Evolutionary conservation across 495 filamentous ascomycete species (phyloP).

Genomic region (Xylaria venustula): DNA sequence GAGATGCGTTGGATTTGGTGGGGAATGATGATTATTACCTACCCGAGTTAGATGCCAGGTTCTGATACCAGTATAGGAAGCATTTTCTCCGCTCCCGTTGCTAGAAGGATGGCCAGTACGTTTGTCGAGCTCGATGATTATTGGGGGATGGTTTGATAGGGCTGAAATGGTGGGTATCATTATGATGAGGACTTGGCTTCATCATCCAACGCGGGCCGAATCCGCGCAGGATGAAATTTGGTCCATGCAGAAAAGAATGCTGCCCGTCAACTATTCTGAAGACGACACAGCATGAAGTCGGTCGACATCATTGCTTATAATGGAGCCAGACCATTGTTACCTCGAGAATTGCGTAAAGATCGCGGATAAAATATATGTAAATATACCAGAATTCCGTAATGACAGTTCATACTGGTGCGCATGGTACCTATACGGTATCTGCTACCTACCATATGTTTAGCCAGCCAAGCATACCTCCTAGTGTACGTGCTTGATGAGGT

Average conservation of each 20-base stretch:
- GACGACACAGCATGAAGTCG: no score
- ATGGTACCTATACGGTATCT: no score
- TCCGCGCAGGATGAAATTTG: conserved; percentile 13
- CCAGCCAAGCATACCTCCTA: no score
- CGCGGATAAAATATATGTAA: no score
- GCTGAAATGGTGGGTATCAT: conserved; percentile 33
- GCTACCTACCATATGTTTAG: no score
- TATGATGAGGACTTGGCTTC: conserved; percentile 7
- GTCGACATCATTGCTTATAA: no score
- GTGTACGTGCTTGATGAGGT: no score
- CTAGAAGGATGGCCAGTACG: neutral
- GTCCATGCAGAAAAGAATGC: conserved; percentile 5
- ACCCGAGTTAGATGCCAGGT: neutral
- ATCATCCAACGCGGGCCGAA: conserved; percentile 14
- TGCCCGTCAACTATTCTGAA: no score
- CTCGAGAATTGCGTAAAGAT: no score
- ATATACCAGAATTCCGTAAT: no score
- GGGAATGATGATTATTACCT: conserved; percentile 12
- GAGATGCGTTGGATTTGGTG: conserved; percentile 14
- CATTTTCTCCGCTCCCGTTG: neutral
- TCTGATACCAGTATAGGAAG: neutral
- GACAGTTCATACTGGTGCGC: no score
- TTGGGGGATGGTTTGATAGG: conserved; percentile 21
- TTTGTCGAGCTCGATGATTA: neutral
- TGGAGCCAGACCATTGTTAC: no score